These are phyloP conservation scores for Artemisia tridentata DNA, from an alignment of 129 eudicot genomes.

Conservation along the genomic window DNA sequence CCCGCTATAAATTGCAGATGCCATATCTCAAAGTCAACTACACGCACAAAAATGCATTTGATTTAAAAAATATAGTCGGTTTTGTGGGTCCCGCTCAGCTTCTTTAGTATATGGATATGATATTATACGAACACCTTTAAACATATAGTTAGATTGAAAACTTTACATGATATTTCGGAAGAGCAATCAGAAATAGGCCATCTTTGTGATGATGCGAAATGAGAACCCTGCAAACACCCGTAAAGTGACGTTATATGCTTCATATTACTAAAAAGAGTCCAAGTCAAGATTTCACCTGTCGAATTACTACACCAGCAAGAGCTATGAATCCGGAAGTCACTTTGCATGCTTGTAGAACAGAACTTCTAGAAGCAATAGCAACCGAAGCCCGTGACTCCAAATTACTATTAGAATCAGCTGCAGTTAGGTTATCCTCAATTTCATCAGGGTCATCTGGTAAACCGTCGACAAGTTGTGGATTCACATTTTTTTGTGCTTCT, in stretches of 20 bases:
- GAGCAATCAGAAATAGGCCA: slow-evolving; percentile 70
- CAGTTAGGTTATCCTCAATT: slow-evolving; percentile 10
- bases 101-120: neutral
- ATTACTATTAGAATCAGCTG: slow-evolving; percentile 34
- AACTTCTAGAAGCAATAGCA: slow-evolving; percentile 55
- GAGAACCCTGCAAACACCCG: slow-evolving; percentile 63
- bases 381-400: slow-evolving; percentile 34
- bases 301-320: slow-evolving; percentile 54
- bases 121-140: no score
- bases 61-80: slow-evolving; percentile 1
- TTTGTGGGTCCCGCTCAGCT: slow-evolving; percentile 17
- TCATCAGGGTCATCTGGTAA: slow-evolving; percentile 32
- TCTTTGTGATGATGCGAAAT: slow-evolving; percentile 67
- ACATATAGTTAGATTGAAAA: slow-evolving; percentile 15
- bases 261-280: no score
- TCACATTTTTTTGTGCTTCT: slow-evolving; percentile 27
- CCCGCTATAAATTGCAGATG: slow-evolving; percentile 72
- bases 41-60: slow-evolving; percentile 13
- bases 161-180: slow-evolving; percentile 58
- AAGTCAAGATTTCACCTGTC: slow-evolving; percentile 54
- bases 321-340: slow-evolving; percentile 67
- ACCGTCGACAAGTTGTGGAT: slow-evolving; percentile 31
- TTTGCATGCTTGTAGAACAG: slow-evolving; percentile 87
- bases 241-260: neutral
- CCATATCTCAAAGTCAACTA: slow-evolving; percentile 82